phyloP scores from a whole-genome alignment of 176 grass and related monocot species.

The Raddia distichophylla region DNA sequence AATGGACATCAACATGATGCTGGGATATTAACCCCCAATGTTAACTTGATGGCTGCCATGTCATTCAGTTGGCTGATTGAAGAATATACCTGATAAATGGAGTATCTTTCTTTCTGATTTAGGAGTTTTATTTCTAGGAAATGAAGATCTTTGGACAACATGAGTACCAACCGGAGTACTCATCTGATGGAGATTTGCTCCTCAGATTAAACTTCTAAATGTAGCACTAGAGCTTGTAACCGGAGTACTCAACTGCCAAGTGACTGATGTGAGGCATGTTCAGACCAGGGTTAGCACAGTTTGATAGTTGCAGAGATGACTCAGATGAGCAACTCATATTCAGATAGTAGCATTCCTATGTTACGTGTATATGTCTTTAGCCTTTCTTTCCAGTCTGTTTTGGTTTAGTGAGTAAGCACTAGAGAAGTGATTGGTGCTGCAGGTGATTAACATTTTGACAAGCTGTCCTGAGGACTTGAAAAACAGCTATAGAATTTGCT shows the following conservation, averaged over 20 bases:
- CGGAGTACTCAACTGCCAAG: no score
- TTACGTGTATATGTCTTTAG: no score
- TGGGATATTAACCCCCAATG: constrained; percentile 35
- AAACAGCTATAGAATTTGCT: no score
- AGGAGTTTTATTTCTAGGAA: constrained; percentile 86
- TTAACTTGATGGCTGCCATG: constrained; percentile 31
- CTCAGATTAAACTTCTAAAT: constrained; percentile 43
- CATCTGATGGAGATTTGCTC: constrained; percentile 36
- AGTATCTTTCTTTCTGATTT: constrained; percentile 64
- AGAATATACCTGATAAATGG: constrained; percentile 30
- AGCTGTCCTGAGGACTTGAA: no score
- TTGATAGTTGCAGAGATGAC: no score
- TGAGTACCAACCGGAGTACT: constrained; percentile 31
- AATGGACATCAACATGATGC: constrained; percentile 42
- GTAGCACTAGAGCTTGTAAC: constrained; percentile 52
- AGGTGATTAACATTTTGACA: no score
- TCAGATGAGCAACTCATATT: no score
- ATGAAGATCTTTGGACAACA: constrained; percentile 57
- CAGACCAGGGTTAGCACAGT: no score
- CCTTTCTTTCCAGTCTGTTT: no score
- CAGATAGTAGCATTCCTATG: no score
- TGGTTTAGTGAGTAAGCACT: no score
- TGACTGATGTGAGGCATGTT: constrained; percentile 58
- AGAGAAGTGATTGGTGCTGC: no score
- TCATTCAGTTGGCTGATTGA: constrained; percentile 40